Base-by-base conservation (phyloP, 306 rosid species). In the Corylus americana region DNA sequence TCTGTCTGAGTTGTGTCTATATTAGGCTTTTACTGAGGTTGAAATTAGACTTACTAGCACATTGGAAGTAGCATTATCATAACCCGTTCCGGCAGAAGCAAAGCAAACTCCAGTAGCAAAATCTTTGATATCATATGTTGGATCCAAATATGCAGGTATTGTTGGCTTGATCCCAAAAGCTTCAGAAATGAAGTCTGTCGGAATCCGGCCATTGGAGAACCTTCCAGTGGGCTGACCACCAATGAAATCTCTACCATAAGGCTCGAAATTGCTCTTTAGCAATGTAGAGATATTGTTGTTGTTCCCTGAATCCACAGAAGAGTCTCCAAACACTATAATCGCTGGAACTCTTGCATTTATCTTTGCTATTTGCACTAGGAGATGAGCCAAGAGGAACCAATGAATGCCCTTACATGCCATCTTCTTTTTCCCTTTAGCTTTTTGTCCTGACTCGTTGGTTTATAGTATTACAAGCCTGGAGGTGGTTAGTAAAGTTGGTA, bases 81-180 rank as follows among this genome's bases (percentile, higher is more conserved):
- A 90, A 70, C 94, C 94, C 72, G 89, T 86, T 64, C 94, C 94
- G 4, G 94, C 94, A 4, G 91, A 90, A 70, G 94, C 89, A 75
- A 90, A 90, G 84, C 84, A 90, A 63, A 90, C 94, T 16, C 90
- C 92, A 8, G 85, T 79, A 1, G 85, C 88, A 37, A 86, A 90
- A 68, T 90, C 80, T 37, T 75, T 63, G 55, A 90, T 85, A 55
- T 63, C 62, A 73, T 25, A 81, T 13, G 49, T 10, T 5, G 90
- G 90, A 85, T 90, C 94, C 83, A 90, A 83, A 20, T 86, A 88
- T 0, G 94, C 89, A 44, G 94, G 94, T 37, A 90, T 70, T 0
- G 75, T 48, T 3, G 86, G 77, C 77, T 88, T 88, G 77, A 90
- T 75, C 17, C 85, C 85, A 70, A 88, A 85, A 37, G 89, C 89